A percentile compares a stretch with the other conserved stretches of the same genome.
These are phyloP conservation scores for Sarocladium brachiariae DNA, from an alignment of 2,329 filamentous ascomycete species.

Conservation along the genomic window DNA sequence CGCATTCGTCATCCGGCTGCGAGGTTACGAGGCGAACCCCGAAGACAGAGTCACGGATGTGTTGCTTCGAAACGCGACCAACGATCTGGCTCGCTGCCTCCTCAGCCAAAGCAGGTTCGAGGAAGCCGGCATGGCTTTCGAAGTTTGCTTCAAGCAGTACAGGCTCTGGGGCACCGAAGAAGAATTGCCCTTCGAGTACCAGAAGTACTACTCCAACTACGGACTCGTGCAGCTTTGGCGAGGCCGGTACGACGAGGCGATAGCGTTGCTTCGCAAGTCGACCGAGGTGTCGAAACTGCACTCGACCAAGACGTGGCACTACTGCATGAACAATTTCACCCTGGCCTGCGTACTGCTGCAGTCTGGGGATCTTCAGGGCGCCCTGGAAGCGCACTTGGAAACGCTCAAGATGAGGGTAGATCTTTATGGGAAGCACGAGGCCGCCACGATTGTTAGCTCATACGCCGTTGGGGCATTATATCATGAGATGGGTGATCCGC, in stretches of 20 bases:
- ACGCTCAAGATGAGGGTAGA: neutral
- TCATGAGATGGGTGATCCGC: neutral
- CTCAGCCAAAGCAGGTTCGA: constrained; percentile 3
- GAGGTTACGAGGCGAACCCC: neutral
- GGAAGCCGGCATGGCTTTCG: neutral
- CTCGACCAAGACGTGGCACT: constrained; percentile 4
- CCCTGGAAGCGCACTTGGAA: constrained; percentile 2
- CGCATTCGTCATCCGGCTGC: neutral
- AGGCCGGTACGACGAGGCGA: neutral
- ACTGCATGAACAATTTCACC: constrained; percentile 1
- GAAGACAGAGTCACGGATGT: neutral
- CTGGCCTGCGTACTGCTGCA: neutral
- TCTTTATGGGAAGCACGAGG: constrained; percentile 1
- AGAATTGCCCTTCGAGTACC: constrained; percentile 1
- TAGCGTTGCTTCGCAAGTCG: neutral
- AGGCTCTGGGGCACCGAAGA: constrained; percentile 1
- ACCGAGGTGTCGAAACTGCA: neutral
- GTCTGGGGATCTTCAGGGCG: constrained; percentile 1
- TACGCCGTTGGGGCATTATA: neutral
- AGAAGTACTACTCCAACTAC: constrained; percentile 5
- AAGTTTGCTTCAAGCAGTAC: constrained; percentile 1
- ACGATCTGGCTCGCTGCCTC: neutral
- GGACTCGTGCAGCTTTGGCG: neutral
- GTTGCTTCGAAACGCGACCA: neutral
- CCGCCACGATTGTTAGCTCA: neutral